Evolutionary conservation across 768 basidiomycete genomes (phyloP), one percentile per base, ranked within the genome.

Genomic region (Kwoniella newhampshirensis): DNA sequence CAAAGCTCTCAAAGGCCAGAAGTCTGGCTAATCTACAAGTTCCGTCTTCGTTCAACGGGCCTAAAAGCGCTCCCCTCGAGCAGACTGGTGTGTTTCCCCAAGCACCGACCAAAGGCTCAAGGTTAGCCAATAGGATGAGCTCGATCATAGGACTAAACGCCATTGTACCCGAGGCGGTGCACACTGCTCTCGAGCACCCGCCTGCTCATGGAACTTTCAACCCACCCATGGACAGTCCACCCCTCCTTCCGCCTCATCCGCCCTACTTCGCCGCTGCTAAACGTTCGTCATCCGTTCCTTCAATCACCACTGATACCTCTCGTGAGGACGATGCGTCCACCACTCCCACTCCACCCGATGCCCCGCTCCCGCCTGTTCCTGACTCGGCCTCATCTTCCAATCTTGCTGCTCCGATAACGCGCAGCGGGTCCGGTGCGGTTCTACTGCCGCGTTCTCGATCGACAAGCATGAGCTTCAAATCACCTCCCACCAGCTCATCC

Each of bases 401-500:
- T 51, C 42, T 44, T 12, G 20, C 47, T 32, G 51, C 51, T 9
- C 62, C 54, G 25, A 42, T 51, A 23, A 28, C 48, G 23, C 48
- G 54, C 0, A 48, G 42, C 44, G 51, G 43, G 0, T 67, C 65
- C 9, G 54, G 62, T 7, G 55, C 63, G 9, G 66, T 71, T 4
- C 59, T 72, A 3, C 57, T 72, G 15, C 68, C 70, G 12, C 55
- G 70, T 4, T 69, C 67, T 7, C 30, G 70, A 36, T 72, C 70
- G 35, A 70, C 70, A 15, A 69, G 68, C 39, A 67, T 72, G 70
- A 63, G 57, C 21, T 54, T 70, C n/a, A 65, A 64, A 27, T 58
- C 71, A n/a, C 71, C 73, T 3, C 64, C 71, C 0, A 72, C 66
- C 6, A 68, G 68, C 42, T 70, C 67, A 13, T 68, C 65, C 20